Evolutionary conservation across 2,329 filamentous ascomycete species (phyloP).

Genomic region (Paecilomyces sp.): DNA sequence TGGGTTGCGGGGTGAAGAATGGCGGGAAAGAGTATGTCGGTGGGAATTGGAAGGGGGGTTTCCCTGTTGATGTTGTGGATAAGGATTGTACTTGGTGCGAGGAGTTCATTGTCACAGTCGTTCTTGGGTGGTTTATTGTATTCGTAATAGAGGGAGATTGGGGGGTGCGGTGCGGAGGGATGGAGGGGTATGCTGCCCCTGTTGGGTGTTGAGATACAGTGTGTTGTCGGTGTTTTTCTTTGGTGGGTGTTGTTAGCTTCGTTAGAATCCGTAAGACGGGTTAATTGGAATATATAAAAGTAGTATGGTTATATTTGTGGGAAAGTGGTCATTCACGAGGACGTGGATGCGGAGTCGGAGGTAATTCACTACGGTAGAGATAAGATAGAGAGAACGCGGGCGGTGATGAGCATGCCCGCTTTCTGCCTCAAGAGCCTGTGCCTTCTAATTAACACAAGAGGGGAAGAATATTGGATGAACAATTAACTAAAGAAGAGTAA

Average conservation of each 20-base stretch:
- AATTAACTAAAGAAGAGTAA: neutral
- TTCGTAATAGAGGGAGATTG: neutral
- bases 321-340: neutral
- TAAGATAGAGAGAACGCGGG: neutral
- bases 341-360: neutral
- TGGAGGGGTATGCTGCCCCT: neutral
- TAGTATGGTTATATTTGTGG: too few species aligned
- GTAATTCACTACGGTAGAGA: neutral
- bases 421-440: neutral
- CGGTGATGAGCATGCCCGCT: neutral
- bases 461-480: neutral
- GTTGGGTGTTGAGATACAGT: neutral
- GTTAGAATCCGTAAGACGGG: neutral
- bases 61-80: conserved; percentile 7
- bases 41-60: conserved; percentile 31
- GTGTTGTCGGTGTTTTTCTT: neutral
- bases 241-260: neutral
- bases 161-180: neutral
- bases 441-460: neutral
- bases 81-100: neutral
- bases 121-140: neutral
- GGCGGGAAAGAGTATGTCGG: conserved; percentile 46
- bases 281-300: neutral
- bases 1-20: conserved; percentile 44
- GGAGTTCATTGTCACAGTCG: neutral